These are phyloP conservation scores for Lepraria neglecta DNA, from an alignment of 495 filamentous ascomycete species.

Conservation along the genomic window DNA sequence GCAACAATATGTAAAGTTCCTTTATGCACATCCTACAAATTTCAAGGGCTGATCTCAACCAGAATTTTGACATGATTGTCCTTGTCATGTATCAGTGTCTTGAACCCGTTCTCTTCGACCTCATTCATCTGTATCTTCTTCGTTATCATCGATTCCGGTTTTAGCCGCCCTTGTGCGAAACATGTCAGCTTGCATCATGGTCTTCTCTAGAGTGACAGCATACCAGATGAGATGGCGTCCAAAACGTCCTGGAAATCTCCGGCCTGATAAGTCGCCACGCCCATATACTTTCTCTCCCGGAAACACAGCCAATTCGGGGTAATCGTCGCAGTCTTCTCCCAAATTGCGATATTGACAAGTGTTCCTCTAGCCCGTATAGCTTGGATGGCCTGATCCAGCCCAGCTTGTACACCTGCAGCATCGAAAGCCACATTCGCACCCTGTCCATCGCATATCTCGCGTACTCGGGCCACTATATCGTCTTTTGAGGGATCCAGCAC, in stretches of 20 bases:
- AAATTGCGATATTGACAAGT: constrained; percentile 57
- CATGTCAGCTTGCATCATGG: neutral
- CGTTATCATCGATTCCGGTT: constrained; percentile 56
- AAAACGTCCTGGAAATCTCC: constrained; percentile 51
- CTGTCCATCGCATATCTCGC: constrained; percentile 41
- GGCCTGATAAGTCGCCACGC: constrained; percentile 48
- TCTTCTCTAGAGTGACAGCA: constrained; percentile 3
- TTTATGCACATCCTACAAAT: neutral
- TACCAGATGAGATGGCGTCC: constrained; percentile 44
- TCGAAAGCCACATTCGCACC: constrained; percentile 55
- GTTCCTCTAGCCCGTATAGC: constrained; percentile 48
- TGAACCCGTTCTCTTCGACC: constrained; percentile 53
- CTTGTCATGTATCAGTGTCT: constrained; percentile 49
- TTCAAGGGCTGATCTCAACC: constrained; percentile 33
- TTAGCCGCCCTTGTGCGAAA: constrained; percentile 39
- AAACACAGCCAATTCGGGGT: constrained; percentile 45
- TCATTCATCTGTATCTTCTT: constrained; percentile 46
- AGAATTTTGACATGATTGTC: constrained; percentile 52
- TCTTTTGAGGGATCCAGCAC: constrained; percentile 51
- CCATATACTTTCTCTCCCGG: constrained; percentile 43
- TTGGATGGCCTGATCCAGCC: constrained; percentile 44
- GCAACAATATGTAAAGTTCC: neutral
- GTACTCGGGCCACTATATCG: constrained; percentile 43
- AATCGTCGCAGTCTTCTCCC: constrained; percentile 48
- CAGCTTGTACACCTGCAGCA: constrained; percentile 50